Evolutionary conservation across 1,139 yeast genomes (phyloP).

Genomic region (Candida sp.): DNA sequence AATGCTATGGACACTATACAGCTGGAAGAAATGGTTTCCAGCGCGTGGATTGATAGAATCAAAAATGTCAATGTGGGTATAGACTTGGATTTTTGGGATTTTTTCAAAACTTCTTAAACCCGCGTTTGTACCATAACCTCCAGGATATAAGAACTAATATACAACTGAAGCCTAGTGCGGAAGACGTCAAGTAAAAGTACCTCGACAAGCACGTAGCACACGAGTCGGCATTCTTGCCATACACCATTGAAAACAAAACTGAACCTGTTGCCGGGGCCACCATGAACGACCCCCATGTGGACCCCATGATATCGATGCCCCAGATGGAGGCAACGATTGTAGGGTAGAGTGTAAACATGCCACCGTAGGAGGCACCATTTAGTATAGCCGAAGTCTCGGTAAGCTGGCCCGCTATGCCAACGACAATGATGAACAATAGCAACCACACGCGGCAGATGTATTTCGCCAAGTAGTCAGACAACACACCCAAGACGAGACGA

Average conservation of each 20-base stretch:
- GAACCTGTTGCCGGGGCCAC: constrained; percentile 93
- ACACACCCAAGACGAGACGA: constrained; percentile 67
- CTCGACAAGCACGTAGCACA: constrained; percentile 10
- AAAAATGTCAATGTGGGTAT: not conserved
- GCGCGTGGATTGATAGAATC: constrained; percentile 9
- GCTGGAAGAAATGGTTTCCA: constrained; percentile 9
- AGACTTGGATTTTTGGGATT: constrained; percentile 5
- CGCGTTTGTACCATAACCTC: constrained; percentile 41
- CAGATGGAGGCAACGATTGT: constrained; percentile 81
- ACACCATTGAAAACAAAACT: constrained; percentile 68
- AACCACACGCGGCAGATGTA: constrained; percentile 46
- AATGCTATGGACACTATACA: constrained; percentile 7
- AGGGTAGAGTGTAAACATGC: constrained; percentile 84
- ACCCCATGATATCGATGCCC: constrained; percentile 92
- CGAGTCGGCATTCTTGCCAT: constrained; percentile 68
- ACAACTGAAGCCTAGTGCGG: constrained; percentile 35
- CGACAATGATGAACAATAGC: constrained; percentile 38
- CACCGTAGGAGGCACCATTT: constrained; percentile 82
- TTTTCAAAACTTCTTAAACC: constrained; percentile 14
- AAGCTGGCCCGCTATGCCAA: constrained; percentile 51
- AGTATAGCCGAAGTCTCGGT: constrained; percentile 38
- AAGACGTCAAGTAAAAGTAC: constrained; percentile 39
- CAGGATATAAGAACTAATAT: constrained; percentile 33
- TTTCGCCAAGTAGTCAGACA: constrained; percentile 56
- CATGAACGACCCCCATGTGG: constrained; percentile 93